phyloP scores from a whole-genome alignment of 2,329 filamentous ascomycete species.

The Alternaria brassicicola region DNA sequence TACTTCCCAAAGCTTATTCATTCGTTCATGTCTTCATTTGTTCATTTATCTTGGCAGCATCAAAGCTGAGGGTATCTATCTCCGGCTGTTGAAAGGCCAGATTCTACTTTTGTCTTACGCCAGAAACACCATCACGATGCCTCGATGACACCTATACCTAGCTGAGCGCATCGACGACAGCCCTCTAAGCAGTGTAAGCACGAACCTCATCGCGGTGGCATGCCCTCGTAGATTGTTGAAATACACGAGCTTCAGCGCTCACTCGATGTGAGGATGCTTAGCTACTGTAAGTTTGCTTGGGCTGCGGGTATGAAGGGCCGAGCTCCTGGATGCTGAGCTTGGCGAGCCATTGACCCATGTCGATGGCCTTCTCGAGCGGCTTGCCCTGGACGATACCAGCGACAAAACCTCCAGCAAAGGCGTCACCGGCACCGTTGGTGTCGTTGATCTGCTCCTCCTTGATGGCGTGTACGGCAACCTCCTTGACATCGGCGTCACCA shows the following conservation, averaged over 20 bases:
- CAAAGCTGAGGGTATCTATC: constrained; percentile 25
- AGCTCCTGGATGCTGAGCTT: constrained; percentile 92
- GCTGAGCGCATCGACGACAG: neutral
- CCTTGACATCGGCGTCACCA: constrained; percentile 68
- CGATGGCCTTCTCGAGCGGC: constrained; percentile 75
- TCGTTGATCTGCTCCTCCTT: constrained; percentile 81
- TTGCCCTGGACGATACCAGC: constrained; percentile 89
- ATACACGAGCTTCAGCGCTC: constrained; percentile 48
- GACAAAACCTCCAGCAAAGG: constrained; percentile 92
- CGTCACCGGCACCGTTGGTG: constrained; percentile 96
- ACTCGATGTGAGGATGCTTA: constrained; percentile 34
- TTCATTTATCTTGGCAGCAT: constrained; percentile 8
- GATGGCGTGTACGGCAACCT: constrained; percentile 83
- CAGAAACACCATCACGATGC: constrained; percentile 1
- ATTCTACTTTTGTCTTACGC: constrained; percentile 9
- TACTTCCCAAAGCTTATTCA: no score
- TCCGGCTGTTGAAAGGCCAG: constrained; percentile 30
- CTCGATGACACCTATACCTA: neutral
- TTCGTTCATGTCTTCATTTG: no score
- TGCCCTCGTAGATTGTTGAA: constrained; percentile 50
- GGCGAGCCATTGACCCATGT: constrained; percentile 97
- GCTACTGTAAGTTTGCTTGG: constrained; percentile 50
- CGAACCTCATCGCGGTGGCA: constrained; percentile 1
- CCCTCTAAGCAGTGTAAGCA: constrained; percentile 1
- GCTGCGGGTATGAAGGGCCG: constrained; percentile 76